Evolutionary conservation across 2,329 filamentous ascomycete genomes (phyloP).

Genomic region (Dactylonectria macrodidyma): DNA sequence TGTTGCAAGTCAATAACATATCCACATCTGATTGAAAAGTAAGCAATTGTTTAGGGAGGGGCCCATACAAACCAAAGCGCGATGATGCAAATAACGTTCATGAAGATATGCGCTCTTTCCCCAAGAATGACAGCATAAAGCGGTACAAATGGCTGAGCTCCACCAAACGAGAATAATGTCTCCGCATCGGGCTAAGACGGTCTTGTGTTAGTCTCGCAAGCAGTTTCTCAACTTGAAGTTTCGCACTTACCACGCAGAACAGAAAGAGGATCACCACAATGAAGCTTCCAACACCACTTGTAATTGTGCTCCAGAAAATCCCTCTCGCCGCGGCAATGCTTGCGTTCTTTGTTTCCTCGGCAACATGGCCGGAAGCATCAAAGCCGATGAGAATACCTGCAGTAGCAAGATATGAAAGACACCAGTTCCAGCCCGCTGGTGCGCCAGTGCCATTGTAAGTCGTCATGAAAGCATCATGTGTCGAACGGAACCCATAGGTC

Average conservation of each 20-base stretch:
- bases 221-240: too few species aligned
- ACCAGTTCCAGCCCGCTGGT: constrained; percentile 74
- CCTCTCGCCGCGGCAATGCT: constrained; percentile 68
- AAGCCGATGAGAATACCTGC: constrained; percentile 74
- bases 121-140: constrained; percentile 71
- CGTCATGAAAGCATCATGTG: constrained; percentile 72
- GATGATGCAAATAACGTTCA: constrained; percentile 71
- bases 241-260: constrained; percentile 66
- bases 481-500: constrained; percentile 71
- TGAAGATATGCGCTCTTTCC: constrained; percentile 70
- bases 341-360: constrained; percentile 74
- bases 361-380: constrained; percentile 73
- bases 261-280: constrained; percentile 71
- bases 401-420: constrained; percentile 72
- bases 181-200: constrained; percentile 64
- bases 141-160: constrained; percentile 71
- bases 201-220: background rate
- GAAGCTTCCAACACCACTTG: constrained; percentile 69
- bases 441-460: constrained; percentile 72
- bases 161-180: constrained; percentile 66
- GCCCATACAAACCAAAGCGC: constrained; percentile 65
- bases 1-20: constrained; percentile 24
- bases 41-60: background rate
- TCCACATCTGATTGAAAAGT: background rate
- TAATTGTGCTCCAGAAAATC: constrained; percentile 73